Conservation (phyloP, 2,329 filamentous ascomycete species). For the Fusarium sp. region DNA sequence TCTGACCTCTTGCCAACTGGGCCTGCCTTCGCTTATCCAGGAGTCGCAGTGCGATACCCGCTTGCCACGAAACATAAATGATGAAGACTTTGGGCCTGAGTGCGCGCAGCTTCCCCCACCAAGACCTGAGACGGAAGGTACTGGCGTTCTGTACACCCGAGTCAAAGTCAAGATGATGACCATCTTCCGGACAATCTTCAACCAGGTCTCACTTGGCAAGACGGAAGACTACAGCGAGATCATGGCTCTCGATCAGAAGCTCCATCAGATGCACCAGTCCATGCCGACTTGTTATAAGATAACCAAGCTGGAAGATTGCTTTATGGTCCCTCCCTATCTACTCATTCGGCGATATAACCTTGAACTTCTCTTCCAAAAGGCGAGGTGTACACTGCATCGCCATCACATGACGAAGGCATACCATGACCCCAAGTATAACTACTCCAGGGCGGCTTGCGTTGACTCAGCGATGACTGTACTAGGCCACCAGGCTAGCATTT, state of each 20-base stretch:
- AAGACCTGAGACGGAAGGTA: conserved; percentile 9
- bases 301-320: conserved; percentile 16
- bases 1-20: conserved; percentile 23
- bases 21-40: conserved; percentile 24
- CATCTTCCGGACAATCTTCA: conserved; percentile 29
- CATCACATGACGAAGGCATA: conserved; percentile 30
- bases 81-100: conserved; percentile 25
- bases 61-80: conserved; percentile 13
- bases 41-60: conserved; percentile 21
- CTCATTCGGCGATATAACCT: conserved; percentile 29
- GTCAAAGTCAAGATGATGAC: conserved; percentile 20
- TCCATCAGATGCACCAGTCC: conserved; percentile 4
- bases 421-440: conserved; percentile 15
- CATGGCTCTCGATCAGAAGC: conserved; percentile 23
- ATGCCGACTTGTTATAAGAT: conserved; percentile 25
- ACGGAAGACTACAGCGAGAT: conserved; percentile 25
- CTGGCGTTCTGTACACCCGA: conserved; percentile 14
- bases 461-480: conserved; percentile 29
- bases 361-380: conserved; percentile 26
- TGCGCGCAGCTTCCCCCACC: conserved; percentile 14
- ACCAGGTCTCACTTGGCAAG: conserved; percentile 26
- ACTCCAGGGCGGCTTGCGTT: conserved; percentile 17
- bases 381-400: conserved; percentile 24
- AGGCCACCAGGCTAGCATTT: conserved; percentile 13
- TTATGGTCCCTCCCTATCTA: conserved; percentile 17